These are phyloP conservation scores for Myxozyma neotropica DNA, from an alignment of 805 yeast genomes.

Conservation along the genomic window DNA sequence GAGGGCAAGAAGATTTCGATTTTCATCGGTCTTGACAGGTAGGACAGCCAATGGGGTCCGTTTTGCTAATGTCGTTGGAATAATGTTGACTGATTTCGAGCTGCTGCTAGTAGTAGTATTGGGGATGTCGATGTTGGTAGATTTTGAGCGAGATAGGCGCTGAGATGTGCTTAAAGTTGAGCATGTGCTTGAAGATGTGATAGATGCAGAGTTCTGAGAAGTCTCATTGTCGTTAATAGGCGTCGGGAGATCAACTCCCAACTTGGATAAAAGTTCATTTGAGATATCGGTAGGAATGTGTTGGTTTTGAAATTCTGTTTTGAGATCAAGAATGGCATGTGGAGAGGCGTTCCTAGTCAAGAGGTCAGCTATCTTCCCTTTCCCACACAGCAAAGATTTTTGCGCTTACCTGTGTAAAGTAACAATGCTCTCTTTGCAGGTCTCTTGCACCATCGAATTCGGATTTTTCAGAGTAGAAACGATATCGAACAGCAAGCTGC, in stretches of 20 bases:
- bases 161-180: neutral
- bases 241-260: neutral
- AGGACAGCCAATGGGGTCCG: constrained; percentile 21
- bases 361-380: neutral
- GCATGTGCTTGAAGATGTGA: neutral
- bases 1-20: constrained; percentile 5
- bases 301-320: constrained; percentile 11
- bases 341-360: neutral
- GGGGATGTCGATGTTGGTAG: neutral
- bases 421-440: constrained; percentile 42
- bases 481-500: constrained; percentile 42
- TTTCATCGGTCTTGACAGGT: constrained; percentile 17
- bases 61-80: neutral
- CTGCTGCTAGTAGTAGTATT: neutral
- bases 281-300: constrained; percentile 4
- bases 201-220: too few species aligned
- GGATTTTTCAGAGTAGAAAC: constrained; percentile 40
- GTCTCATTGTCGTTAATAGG: neutral
- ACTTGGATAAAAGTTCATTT: neutral
- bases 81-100: neutral
- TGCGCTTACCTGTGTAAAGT: constrained; percentile 46
- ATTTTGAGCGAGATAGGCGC: neutral
- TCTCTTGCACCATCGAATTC: constrained; percentile 33
- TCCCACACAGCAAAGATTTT: neutral
- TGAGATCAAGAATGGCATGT: constrained; percentile 18